These are phyloP conservation scores for Mortierella sp. DNA, from an alignment of 371 early-diverging fungal genomes.

Conservation along the genomic window DNA sequence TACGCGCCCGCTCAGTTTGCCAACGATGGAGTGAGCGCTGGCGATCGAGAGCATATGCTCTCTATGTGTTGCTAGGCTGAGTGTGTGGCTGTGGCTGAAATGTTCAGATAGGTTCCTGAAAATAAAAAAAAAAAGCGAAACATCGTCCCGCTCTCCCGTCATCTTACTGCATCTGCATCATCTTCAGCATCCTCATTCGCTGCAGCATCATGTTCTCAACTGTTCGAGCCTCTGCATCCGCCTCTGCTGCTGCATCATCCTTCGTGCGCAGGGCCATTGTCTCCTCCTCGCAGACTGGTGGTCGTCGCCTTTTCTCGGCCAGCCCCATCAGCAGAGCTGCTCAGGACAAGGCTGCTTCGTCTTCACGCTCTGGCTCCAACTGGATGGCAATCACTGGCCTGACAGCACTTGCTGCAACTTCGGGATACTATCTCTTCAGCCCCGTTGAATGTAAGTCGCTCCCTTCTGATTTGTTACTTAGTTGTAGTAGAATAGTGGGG, in stretches of 20 bases:
- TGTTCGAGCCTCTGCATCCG: conserved; percentile 22
- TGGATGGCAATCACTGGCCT: conserved; percentile 47
- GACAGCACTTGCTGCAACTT: conserved; percentile 47
- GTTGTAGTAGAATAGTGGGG: background rate
- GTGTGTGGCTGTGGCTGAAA: no score
- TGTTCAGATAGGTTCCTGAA: no score
- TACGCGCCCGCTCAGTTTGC: no score
- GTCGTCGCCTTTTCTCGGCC: conserved; percentile 36
- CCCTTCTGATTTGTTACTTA: background rate
- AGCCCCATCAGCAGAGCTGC: conserved; percentile 34
- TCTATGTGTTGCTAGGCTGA: no score
- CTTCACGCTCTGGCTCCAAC: conserved; percentile 28
- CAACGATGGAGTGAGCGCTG: no score
- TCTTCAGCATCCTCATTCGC: no score
- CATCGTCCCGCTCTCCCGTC: no score
- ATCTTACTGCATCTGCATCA: no score
- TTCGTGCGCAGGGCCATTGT: conserved; percentile 24
- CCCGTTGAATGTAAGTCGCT: conserved; percentile 40
- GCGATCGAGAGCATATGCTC: no score
- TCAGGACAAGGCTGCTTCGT: conserved; percentile 11
- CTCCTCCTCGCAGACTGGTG: conserved; percentile 9
- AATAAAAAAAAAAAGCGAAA: no score
- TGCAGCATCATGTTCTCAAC: conserved; percentile 44
- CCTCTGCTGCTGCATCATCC: conserved; percentile 22
- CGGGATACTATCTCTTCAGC: conserved; percentile 53